phyloP scores from a whole-genome alignment of 805 yeast species.

The Wickerhamomyces subpelliculosus region DNA sequence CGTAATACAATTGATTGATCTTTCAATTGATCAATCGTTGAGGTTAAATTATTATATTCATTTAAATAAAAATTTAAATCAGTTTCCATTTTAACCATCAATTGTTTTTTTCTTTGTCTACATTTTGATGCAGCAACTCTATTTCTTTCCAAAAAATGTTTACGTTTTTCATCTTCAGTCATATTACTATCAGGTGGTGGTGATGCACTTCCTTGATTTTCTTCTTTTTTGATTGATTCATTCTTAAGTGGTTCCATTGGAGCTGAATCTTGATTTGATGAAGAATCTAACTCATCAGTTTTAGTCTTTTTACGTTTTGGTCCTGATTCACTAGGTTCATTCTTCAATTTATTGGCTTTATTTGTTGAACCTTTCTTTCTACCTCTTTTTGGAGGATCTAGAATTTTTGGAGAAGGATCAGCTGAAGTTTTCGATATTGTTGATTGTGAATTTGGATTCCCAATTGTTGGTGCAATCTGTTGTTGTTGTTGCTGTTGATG shows the following conservation, averaged over 20 bases:
- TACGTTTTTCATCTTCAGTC: conserved; percentile 71
- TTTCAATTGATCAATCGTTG: conserved; percentile 49
- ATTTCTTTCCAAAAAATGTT: conserved; percentile 78
- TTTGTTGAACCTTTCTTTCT: conserved; percentile 7
- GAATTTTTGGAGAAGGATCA: background rate
- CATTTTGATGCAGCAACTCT: conserved; percentile 94
- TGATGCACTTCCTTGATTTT: conserved; percentile 28
- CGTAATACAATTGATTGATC: conserved; percentile 50
- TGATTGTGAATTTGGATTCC: conserved; percentile 6
- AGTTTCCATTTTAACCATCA: conserved; percentile 73
- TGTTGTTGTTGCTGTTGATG: background rate
- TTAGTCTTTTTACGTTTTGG: conserved; percentile 4
- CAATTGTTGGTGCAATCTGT: background rate
- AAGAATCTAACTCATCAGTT: background rate
- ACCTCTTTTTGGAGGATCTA: conserved; percentile 6
- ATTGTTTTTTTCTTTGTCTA: conserved; percentile 88
- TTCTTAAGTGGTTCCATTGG: conserved; percentile 1
- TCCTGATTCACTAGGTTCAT: background rate
- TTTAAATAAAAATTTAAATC: conserved; percentile 64
- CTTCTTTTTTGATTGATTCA: conserved; percentile 1
- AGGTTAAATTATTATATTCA: conserved; percentile 61
- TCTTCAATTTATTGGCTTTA: background rate
- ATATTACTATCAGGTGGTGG: conserved; percentile 65
- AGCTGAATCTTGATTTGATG: background rate
- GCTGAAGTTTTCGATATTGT: conserved; percentile 6